phyloP scores from a whole-genome alignment of 805 yeast species.

The Saccharomycopsis javanensis region DNA sequence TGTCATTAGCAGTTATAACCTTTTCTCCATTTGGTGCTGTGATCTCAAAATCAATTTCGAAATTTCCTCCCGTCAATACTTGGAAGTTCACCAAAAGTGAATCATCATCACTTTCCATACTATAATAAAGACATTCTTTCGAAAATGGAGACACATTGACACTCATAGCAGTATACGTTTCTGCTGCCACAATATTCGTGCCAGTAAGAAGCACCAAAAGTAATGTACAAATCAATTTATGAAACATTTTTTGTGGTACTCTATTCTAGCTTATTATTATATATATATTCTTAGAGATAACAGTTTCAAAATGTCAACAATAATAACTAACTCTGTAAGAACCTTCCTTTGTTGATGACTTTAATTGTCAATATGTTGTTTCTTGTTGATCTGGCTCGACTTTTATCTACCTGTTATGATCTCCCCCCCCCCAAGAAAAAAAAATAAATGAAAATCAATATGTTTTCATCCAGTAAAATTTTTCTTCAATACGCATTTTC shows the following conservation, averaged over 20 bases:
- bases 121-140: conserved; percentile 35
- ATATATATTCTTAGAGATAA: too few species aligned
- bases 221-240: not conserved
- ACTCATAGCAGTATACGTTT: conserved; percentile 29
- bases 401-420: not conserved
- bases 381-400: not conserved
- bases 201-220: not conserved
- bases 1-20: conserved; percentile 42
- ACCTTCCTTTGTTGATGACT: too few species aligned
- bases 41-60: conserved; percentile 55
- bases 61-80: conserved; percentile 58
- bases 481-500: not conserved
- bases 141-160: conserved; percentile 32
- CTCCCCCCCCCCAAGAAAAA: too few species aligned
- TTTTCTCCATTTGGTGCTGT: conserved; percentile 43
- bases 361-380: too few species aligned
- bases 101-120: conserved; percentile 29
- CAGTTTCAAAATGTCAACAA: too few species aligned
- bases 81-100: conserved; percentile 22
- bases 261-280: too few species aligned
- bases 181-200: conserved; percentile 5
- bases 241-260: not conserved
- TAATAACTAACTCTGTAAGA: too few species aligned
- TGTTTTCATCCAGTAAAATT: not conserved
- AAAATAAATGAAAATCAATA: too few species aligned